Percentiles rank a stretch among this genome's conserved stretches.
These are phyloP conservation scores for Berkeleyomyces rouxiae DNA, from an alignment of 2,329 filamentous ascomycete species.

Conservation along the genomic window DNA sequence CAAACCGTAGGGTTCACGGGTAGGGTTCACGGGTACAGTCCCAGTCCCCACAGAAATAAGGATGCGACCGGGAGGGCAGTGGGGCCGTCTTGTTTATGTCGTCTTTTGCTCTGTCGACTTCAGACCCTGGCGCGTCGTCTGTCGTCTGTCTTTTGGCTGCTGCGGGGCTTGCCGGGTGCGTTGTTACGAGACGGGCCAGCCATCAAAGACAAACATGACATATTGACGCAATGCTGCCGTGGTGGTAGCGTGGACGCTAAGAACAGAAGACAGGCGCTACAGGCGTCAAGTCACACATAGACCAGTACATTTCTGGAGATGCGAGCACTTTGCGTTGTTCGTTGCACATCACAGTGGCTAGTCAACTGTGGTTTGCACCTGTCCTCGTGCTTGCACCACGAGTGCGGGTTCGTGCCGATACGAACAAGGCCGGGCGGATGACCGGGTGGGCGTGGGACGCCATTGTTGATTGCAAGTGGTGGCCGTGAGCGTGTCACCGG, in stretches of 20 bases:
- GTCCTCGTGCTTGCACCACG: too few species aligned
- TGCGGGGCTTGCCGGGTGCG: neutral
- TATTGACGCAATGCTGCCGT: neutral
- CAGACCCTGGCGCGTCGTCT: neutral
- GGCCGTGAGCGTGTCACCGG: too few species aligned
- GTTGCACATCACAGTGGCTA: too few species aligned
- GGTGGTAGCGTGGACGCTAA: too few species aligned
- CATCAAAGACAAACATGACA: neutral
- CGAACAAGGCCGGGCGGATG: neutral
- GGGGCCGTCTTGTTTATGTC: too few species aligned
- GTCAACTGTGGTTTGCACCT: too few species aligned
- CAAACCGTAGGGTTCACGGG: neutral
- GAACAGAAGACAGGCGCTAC: neutral
- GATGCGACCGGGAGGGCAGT: too few species aligned
- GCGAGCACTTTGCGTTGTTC: too few species aligned
- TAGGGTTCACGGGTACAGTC: neutral
- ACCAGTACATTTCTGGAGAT: too few species aligned
- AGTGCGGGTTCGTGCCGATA: neutral
- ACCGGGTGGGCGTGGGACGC: conserved; percentile 15
- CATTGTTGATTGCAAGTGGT: too few species aligned
- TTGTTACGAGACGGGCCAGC: neutral
- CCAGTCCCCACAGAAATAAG: too few species aligned
- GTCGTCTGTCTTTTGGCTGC: neutral
- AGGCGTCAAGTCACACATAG: too few species aligned
- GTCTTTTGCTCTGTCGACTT: neutral